Evolutionary conservation across 257 asterid genomes (phyloP), one percentile per base, ranked within the genome.

Genomic region (Anisodus tanguticus): DNA sequence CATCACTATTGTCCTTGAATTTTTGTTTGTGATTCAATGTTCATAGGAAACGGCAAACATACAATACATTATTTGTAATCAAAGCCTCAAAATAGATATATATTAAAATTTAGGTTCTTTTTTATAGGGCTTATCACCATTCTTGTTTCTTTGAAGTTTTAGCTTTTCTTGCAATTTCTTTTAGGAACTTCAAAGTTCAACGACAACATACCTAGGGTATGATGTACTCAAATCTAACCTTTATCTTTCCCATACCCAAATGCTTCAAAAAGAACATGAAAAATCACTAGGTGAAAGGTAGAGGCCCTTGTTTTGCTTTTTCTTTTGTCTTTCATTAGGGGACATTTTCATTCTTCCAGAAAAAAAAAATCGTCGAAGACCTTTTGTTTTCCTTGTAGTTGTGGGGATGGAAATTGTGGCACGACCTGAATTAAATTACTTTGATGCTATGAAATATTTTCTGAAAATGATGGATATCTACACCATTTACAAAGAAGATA

Each of bases 401-500:
- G 81, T 74, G 31, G 60, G 19, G 80, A 60, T 6, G 57, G 12
- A 72, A 47, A 51, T 76, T 76, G 81, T 51, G 63, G 81, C 59
- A 76, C 81, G 41, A 26, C 26, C 43, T 2, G 63, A 51, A 53
- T 17, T 51, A 1, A 11, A 11, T 51, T 51, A 26, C 63, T 51
- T 76, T 51, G 63, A 76, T 76, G 81, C 81, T 76, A 53, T 76
- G 64, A 76, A 15, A 76, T 51, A 13, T 76, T 22, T 76, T 6
- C 26, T 51, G 81, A 77, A 77, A 13, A 77, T 53, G 64, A 77
- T 77, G 49, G 64, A 53, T 77, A 77, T 77, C 81, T 53, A 8
- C 64, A 15, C 22, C 13, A 3, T 10, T 59, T 31, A 4, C 9
- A 66, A 66, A 66, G 47, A 6, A 66, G 11, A 76, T 26, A 13